A percentile compares a stretch with the other conserved stretches of the same genome.
These are phyloP conservation scores for Botrytis hyacinthi DNA, from an alignment of 2,329 filamentous ascomycete species.

Conservation along the genomic window DNA sequence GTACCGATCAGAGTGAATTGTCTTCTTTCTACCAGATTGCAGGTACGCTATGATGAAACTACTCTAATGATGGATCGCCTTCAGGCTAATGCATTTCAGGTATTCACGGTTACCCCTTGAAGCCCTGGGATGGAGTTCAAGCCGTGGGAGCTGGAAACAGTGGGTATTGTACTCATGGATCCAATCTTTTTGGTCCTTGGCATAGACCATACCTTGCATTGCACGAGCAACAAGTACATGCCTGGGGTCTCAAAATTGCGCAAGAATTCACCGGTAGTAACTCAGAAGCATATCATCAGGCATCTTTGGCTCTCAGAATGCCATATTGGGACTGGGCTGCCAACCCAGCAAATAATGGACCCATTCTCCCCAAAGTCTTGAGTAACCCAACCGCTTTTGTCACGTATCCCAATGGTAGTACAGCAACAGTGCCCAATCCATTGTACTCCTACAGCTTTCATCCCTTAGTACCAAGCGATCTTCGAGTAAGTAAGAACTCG, in stretches of 20 bases:
- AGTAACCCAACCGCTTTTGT: conserved; percentile 15
- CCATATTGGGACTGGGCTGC: conserved; percentile 51
- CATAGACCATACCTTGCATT: conserved; percentile 74
- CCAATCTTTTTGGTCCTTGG: conserved; percentile 75
- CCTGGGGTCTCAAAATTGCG: conserved; percentile 44
- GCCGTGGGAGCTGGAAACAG: conserved; percentile 58
- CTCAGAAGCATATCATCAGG: conserved; percentile 46
- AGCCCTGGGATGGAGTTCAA: conserved; percentile 38
- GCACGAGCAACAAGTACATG: conserved; percentile 51
- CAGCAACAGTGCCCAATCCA: conserved; percentile 61
- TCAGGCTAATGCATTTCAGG: conserved; percentile 1
- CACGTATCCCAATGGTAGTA: conserved; percentile 43
- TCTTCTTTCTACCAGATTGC: conserved; percentile 76
- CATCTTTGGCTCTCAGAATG: conserved; percentile 42
- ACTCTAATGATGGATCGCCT: background rate
- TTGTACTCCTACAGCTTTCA: conserved; percentile 59
- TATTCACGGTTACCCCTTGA: conserved; percentile 17
- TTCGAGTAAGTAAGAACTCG: background rate
- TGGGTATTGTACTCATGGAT: conserved; percentile 74
- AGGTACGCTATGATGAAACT: conserved; percentile 46
- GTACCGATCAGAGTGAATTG: conserved; percentile 60
- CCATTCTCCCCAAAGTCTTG: conserved; percentile 41
- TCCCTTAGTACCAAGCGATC: conserved; percentile 39
- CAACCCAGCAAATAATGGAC: conserved; percentile 42
- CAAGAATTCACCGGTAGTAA: conserved; percentile 48